Base-by-base conservation (phyloP, 108 stramenopile species). In the Cylindrotheca closterium region DNA sequence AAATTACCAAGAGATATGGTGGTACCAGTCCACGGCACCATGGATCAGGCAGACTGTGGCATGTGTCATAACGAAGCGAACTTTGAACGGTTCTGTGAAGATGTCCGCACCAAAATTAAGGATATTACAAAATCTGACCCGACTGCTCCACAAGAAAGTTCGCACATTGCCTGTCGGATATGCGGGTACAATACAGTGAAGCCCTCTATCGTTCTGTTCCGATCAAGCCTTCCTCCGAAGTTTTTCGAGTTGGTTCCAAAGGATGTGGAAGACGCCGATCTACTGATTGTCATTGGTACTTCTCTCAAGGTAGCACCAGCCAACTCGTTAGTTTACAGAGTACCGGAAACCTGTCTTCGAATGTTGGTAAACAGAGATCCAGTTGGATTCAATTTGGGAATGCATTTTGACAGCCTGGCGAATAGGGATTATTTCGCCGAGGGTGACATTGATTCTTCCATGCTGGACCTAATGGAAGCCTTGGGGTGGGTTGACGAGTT, bases 201-300 rank as follows among this genome's bases (percentile, higher is more conserved):
- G 53, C 95, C 95, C 8, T 68, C 81, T 56, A 96, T 92, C 47
- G 92, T 96, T 0, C 54, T 96, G 27, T 96, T 92, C 66, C 83
- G 86, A 19, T 72, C 83, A 3, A 70, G 63, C 25, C 67, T 96
- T 55, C 95, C 95, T 17, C 60, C 60, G n/a, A 71, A 69, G 7
- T 93, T 96, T 65, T 87, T 85, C 64, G 50, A 74, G 0, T 64
- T 62, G 18, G 77, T 87, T 17, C 80, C 78, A 2, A 37, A 77
- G 30, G 95, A 96, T 67, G 48, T 91, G 22, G 53, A 64, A 22
- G 60, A 78, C 19, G 75, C 68, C 21, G 90, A 95, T 67, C 58
- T 90, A 51, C 60, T 95, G 32, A 74, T 95, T 28, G 71, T 95
- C 23, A 74, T 86, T 47, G 93, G 88, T 5, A 89, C 88, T 4